Evolutionary conservation across 2,329 filamentous ascomycete genomes (phyloP).

Genomic region (Colletotrichum costaricense): DNA sequence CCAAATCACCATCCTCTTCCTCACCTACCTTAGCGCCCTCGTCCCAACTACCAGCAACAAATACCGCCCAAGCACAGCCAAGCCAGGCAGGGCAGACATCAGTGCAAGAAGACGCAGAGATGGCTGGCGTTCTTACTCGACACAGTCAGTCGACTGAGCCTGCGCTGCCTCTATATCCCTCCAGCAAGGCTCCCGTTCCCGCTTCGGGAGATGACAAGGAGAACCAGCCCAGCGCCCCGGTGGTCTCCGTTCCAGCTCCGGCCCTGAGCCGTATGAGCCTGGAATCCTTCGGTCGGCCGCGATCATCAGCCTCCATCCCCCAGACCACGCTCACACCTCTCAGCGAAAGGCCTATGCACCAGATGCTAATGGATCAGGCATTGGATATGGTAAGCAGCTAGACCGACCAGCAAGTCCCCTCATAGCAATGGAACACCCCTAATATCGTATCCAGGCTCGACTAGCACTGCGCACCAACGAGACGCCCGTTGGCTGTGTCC

Average conservation of each 20-base stretch:
- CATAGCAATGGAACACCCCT: neutral
- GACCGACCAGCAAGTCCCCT: neutral
- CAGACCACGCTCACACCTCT: neutral
- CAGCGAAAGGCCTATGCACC: conserved; percentile 56
- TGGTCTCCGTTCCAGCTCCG: conserved; percentile 9
- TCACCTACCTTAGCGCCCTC: neutral
- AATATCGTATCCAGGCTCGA: conserved; percentile 73
- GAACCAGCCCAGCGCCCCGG: conserved; percentile 40
- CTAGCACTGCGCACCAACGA: conserved; percentile 87
- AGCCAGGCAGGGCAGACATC: neutral
- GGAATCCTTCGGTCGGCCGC: conserved; percentile 22
- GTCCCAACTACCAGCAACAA: conserved; percentile 6
- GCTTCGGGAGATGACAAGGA: conserved; percentile 41
- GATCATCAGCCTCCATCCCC: conserved; percentile 13
- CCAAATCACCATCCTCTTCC: conserved; percentile 1
- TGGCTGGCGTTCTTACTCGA: conserved; percentile 34
- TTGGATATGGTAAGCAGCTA: conserved; percentile 78
- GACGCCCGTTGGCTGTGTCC: conserved; percentile 95
- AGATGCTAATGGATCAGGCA: conserved; percentile 84
- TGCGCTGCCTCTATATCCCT: neutral
- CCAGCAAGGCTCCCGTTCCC: neutral
- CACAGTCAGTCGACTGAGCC: neutral
- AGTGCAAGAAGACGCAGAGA: conserved; percentile 25
- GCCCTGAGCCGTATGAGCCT: conserved; percentile 37
- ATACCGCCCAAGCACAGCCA: neutral